A percentile compares a stretch with the other conserved stretches of the same genome.
Evolutionary conservation across 2,329 filamentous ascomycete species (phyloP).

Genomic region (Phialocephala sp.): DNA sequence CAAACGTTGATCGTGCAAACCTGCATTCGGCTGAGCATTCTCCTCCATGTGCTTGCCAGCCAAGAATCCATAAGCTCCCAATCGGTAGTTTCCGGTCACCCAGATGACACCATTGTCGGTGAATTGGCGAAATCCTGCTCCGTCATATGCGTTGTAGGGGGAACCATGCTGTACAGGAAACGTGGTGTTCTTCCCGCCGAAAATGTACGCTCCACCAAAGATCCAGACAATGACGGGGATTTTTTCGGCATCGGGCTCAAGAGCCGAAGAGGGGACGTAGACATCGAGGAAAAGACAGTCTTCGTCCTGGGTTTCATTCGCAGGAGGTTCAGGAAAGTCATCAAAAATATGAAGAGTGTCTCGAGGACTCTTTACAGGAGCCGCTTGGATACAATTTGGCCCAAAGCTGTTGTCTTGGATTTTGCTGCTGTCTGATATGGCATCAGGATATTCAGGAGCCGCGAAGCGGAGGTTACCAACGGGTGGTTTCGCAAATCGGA

Average conservation of each 20-base stretch:
- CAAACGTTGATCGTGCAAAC: constrained; percentile 56
- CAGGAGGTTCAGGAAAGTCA: neutral
- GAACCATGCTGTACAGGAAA: no score
- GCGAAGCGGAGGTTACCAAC: constrained; percentile 50
- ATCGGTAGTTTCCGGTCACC: constrained; percentile 35
- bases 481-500: constrained; percentile 50
- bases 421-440: constrained; percentile 21
- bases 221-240: constrained; percentile 52
- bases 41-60: constrained; percentile 47
- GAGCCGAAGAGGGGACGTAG: neutral
- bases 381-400: neutral
- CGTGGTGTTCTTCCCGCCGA: constrained; percentile 44
- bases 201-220: constrained; percentile 52
- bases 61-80: constrained; percentile 38
- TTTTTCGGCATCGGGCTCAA: constrained; percentile 25
- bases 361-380: neutral
- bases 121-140: neutral
- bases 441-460: constrained; percentile 42
- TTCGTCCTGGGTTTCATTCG: constrained; percentile 39
- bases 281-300: constrained; percentile 55
- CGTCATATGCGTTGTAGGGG: no score
- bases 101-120: constrained; percentile 36
- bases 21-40: constrained; percentile 51
- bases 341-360: no score
- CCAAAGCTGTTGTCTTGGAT: neutral